Percentiles rank a stretch among this genome's conserved stretches.
These are phyloP conservation scores for Dendrobium catenatum DNA, from an alignment of 106 monocot species.

Conservation along the genomic window DNA sequence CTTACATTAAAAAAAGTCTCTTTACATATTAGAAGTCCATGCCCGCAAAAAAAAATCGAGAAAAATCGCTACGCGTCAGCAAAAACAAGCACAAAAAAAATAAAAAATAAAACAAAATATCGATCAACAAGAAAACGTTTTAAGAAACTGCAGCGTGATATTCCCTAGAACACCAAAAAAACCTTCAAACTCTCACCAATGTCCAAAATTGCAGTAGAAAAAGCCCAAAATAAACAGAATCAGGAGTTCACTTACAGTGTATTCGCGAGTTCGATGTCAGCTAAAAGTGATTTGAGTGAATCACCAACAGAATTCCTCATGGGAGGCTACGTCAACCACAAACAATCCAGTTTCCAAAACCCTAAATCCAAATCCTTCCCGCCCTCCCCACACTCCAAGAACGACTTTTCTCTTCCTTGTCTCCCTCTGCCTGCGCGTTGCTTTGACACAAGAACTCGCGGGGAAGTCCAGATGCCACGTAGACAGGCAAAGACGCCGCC, in stretches of 20 bases:
- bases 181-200: background rate
- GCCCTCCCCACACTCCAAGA: background rate
- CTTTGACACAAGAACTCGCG: background rate
- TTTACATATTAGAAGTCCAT: background rate
- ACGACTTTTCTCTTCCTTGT: background rate
- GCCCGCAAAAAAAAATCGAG: background rate
- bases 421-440: background rate
- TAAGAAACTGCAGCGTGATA: background rate
- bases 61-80: background rate
- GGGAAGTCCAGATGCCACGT: background rate
- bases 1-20: background rate
- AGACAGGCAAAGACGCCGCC: background rate
- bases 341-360: background rate
- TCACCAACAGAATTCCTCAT: background rate
- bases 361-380: background rate
- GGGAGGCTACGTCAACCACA: background rate
- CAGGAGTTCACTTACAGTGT: conserved; percentile 1
- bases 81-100: background rate
- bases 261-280: conserved; percentile 2
- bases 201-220: background rate
- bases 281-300: background rate
- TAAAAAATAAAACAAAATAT: background rate
- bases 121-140: background rate
- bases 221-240: conserved; percentile 1
- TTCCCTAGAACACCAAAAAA: background rate